Conservation (phyloP, 768 basidiomycete species). For the Pleurotus giganteus region DNA sequence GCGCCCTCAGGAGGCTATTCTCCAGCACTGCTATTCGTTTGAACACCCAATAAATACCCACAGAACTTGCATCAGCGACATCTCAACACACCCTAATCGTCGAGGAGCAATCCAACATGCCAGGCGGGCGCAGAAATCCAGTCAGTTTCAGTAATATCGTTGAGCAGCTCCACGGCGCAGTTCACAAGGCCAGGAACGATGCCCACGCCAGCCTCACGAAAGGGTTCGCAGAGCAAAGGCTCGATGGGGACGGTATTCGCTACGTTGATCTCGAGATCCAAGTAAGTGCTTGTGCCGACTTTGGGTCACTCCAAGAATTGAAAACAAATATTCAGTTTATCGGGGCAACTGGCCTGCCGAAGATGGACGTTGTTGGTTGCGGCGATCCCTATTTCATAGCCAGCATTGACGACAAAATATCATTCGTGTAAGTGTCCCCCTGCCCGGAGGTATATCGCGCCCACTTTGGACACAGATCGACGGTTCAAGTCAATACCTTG, state of each 20-base stretch:
- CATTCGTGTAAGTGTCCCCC: slow-evolving; percentile 52
- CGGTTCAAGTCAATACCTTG: slow-evolving; percentile 54
- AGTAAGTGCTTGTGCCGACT: neutral
- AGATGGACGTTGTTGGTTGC: slow-evolving; percentile 62
- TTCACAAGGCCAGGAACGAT: neutral
- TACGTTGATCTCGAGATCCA: slow-evolving; percentile 8
- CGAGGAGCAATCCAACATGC: too few species aligned
- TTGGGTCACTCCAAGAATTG: neutral
- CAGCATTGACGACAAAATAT: slow-evolving; percentile 58
- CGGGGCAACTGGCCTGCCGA: slow-evolving; percentile 65
- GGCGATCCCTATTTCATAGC: slow-evolving; percentile 77
- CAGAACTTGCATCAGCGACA: too few species aligned
- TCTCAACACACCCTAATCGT: too few species aligned
- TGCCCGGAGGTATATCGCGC: neutral
- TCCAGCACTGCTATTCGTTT: too few species aligned
- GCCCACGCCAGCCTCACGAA: slow-evolving; percentile 5
- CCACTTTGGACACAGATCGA: slow-evolving; percentile 44
- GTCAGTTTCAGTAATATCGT: slow-evolving; percentile 3
- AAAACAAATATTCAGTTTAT: slow-evolving; percentile 48
- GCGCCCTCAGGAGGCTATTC: too few species aligned
- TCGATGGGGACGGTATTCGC: neutral
- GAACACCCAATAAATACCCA: too few species aligned
- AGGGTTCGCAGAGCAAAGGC: neutral
- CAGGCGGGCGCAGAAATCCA: slow-evolving; percentile 9
- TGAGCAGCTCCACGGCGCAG: neutral